These are phyloP conservation scores for Polytrichum formosum DNA, from an alignment of 225 moss, liverwort and hornwort genomes.

Conservation along the genomic window DNA sequence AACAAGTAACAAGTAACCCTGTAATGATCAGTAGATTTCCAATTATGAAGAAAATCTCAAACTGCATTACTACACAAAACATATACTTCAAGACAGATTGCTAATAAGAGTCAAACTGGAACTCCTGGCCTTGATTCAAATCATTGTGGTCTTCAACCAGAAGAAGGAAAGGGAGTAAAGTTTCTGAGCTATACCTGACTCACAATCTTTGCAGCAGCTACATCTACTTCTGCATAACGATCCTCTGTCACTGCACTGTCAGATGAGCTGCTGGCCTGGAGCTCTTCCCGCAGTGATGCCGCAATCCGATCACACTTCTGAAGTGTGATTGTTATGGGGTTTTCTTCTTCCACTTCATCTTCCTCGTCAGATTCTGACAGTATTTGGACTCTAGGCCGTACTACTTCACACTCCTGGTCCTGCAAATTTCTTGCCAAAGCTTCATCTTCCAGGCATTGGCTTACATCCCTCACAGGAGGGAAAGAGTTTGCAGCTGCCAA, in stretches of 20 bases:
- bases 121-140: too few relatives aligned
- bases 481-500: conserved; percentile 14
- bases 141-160: too few relatives aligned
- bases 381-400: conserved; percentile 42
- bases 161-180: too few relatives aligned
- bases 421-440: conserved; percentile 26
- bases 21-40: too few relatives aligned
- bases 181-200: conserved; percentile 44
- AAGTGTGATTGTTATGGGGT: conserved; percentile 73
- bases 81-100: too few relatives aligned
- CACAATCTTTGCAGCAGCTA: conserved; percentile 77
- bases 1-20: too few relatives aligned
- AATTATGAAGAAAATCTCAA: too few relatives aligned
- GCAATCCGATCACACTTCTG: conserved; percentile 88
- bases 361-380: conserved; percentile 49
- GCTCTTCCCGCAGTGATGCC: conserved; percentile 72
- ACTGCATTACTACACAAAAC: too few relatives aligned
- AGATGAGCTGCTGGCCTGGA: conserved; percentile 52
- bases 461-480: conserved; percentile 19
- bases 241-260: conserved; percentile 54
- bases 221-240: conserved; percentile 90
- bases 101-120: too few relatives aligned
- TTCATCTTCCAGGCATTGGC: conserved; percentile 39
- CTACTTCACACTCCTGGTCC: conserved; percentile 37
- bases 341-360: conserved; percentile 38